Evolutionary conservation across 805 yeast genomes (phyloP).

Genomic region (Teunomyces panamensis): DNA sequence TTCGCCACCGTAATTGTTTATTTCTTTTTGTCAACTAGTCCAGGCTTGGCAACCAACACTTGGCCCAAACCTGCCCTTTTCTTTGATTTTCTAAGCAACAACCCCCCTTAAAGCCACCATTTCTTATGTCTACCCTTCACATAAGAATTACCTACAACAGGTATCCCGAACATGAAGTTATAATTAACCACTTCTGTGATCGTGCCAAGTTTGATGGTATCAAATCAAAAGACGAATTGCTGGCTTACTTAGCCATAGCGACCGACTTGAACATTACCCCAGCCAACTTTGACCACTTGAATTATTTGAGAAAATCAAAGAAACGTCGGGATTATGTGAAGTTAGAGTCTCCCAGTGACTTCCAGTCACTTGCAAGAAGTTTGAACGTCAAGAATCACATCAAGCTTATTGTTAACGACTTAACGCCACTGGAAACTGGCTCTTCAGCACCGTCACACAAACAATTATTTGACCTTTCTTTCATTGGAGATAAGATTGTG

Average conservation of each 20-base stretch:
- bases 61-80: background rate
- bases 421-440: background rate
- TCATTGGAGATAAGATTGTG: constrained; percentile 23
- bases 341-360: constrained; percentile 39
- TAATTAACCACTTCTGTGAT: background rate
- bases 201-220: background rate
- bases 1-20: background rate
- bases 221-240: constrained; percentile 8
- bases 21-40: background rate
- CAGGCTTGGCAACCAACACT: background rate
- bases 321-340: constrained; percentile 39
- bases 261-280: constrained; percentile 4
- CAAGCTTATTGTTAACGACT: constrained; percentile 29
- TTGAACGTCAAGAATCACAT: constrained; percentile 46
- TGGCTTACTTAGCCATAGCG: constrained; percentile 4
- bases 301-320: constrained; percentile 42
- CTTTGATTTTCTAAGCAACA: background rate
- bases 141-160: constrained; percentile 5
- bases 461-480: constrained; percentile 16
- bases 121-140: background rate
- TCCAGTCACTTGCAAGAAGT: constrained; percentile 42
- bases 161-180: background rate
- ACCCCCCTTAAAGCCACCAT: background rate
- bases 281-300: constrained; percentile 4
- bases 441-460: background rate